Conservation (phyloP, 2,329 filamentous ascomycete genomes). For the Diaporthe eres region DNA sequence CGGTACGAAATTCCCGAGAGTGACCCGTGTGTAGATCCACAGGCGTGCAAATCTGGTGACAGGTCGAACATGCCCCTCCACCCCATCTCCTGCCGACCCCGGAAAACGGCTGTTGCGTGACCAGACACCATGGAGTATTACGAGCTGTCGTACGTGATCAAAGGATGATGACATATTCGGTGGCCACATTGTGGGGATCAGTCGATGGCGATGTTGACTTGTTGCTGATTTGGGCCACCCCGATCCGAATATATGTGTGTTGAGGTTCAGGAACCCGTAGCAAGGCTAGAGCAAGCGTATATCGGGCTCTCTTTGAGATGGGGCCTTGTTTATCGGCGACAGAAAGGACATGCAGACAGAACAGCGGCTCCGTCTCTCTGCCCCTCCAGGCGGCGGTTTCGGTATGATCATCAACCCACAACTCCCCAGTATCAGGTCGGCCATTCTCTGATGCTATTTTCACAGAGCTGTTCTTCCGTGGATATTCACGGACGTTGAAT, state of each 20-base stretch:
- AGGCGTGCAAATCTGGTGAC: slow-evolving; percentile 3
- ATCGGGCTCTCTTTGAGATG: not conserved
- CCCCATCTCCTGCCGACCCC: not conserved
- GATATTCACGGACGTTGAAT: not conserved
- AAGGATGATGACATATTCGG: not conserved
- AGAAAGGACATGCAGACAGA: not conserved
- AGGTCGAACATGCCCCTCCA: not conserved
- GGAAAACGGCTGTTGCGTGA: not conserved
- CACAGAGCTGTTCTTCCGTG: accelerated
- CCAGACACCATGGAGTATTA: not conserved
- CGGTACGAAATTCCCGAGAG: not conserved
- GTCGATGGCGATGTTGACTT: not conserved
- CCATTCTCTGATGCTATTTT: not conserved
- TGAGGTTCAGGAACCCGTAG: not conserved
- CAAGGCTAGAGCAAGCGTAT: not conserved
- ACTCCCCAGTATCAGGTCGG: not conserved
- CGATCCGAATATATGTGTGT: not conserved
- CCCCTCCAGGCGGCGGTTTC: not conserved
- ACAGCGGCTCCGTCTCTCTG: not conserved
- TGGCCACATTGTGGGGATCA: not conserved
- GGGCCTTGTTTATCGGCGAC: too few species aligned
- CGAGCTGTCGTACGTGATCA: not conserved
- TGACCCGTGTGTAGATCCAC: not conserved
- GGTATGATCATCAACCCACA: not conserved
- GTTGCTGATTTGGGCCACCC: not conserved